Evolutionary conservation across 2,329 filamentous ascomycete species (phyloP), one percentile per base, ranked within the genome.

Genomic region (Colletotrichum plurivorum): DNA sequence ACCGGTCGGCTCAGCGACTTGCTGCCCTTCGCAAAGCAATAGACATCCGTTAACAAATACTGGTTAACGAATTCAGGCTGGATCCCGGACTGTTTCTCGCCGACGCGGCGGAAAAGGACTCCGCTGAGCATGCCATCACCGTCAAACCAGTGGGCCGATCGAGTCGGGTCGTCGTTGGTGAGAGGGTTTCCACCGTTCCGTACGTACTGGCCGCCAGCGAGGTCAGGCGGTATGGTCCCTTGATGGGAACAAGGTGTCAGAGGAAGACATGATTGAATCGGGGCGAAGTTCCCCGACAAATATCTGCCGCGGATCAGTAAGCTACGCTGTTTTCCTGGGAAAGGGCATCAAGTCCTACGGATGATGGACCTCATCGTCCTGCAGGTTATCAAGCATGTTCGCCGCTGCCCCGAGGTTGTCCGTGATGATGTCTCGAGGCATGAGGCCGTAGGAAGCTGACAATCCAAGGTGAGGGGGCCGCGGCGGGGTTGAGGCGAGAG

Each of bases 101-200:
- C 78, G 2, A 31, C 60, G 8, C 82, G 82, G 31, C 81, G 81
- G 75, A 92, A 93, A 18, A 83, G 83, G 0, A 93, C 90, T 1
- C 91, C 91, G 36, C 88, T 88, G 12, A 93, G 85, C 91, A 93
- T 93, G 5, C 91, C 92, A 75, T 93, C 91, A 39, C 92, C 91
- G 73, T 93, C 92, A 70, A 93, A 93, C 90, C 90, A 93, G 75
- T 93, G 91, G 9, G 89, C 86, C 75, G 92, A 89, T 71, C 89
- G 84, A 46, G 85, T 85, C 3, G 88, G 76, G 62, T 91, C 87
- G 22, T 87, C 82, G 67, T 92, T 90, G 31, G 85, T 85, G 8
- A 91, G 82, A 6, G 91, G 90, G 73, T 93, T 93, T 31, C 88
- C 89, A 48, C 92, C 91, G 75, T 93, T 94, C 16, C 91, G 88